These are phyloP conservation scores for Pseudomonodictys pantanalensis DNA, from an alignment of 495 filamentous ascomycete species.

Conservation along the genomic window DNA sequence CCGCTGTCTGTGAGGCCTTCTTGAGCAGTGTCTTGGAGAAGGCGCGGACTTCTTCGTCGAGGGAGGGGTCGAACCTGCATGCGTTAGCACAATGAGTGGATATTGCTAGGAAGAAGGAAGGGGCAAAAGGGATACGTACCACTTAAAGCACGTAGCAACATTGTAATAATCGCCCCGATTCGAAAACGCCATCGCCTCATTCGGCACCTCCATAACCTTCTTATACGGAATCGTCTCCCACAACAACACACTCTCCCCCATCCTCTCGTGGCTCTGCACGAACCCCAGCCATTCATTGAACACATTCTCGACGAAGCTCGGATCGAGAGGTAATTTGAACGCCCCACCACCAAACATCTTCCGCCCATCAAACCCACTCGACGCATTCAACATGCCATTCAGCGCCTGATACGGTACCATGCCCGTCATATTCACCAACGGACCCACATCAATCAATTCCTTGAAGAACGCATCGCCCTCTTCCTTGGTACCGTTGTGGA, in stretches of 20 bases:
- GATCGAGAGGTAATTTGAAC: constrained; percentile 33
- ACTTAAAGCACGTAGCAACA: constrained; percentile 27
- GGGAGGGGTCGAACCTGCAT: constrained; percentile 17
- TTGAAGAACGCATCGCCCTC: constrained; percentile 45
- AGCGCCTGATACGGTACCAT: constrained; percentile 31
- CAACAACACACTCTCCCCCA: constrained; percentile 28
- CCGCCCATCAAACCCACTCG: constrained; percentile 28
- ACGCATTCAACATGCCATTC: constrained; percentile 25
- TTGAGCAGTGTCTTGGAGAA: constrained; percentile 22
- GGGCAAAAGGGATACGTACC: constrained; percentile 2
- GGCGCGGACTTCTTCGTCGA: constrained; percentile 22
- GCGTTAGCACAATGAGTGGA: neutral
- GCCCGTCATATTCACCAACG: constrained; percentile 27
- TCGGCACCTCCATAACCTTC: constrained; percentile 20
- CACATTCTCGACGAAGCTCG: constrained; percentile 23
- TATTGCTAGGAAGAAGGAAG: neutral
- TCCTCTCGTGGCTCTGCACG: constrained; percentile 11
- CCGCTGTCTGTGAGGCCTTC: constrained; percentile 17
- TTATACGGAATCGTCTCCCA: constrained; percentile 32
- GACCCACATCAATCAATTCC: constrained; percentile 32
- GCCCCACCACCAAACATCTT: constrained; percentile 35
- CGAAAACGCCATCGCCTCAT: constrained; percentile 26
- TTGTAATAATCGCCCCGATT: constrained; percentile 35
- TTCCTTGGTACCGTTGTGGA: constrained; percentile 52
- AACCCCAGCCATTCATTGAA: constrained; percentile 28